Base-by-base conservation (phyloP, 2,329 filamentous ascomycete species). In the Fusarium heterosporum region DNA sequence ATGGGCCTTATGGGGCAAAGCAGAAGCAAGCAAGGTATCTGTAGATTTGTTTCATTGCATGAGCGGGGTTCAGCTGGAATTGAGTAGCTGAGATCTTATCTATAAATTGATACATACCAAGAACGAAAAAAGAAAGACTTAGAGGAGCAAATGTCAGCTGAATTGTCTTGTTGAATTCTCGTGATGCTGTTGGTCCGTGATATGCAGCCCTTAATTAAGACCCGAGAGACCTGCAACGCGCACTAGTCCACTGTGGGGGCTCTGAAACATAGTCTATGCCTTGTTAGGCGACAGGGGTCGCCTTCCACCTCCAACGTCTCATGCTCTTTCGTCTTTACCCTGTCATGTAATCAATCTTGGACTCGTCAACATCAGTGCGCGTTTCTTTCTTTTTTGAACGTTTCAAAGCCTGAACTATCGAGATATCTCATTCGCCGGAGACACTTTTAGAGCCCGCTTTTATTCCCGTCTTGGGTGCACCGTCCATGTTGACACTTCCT, bases 151-250 rank as follows among this genome's bases (percentile, higher is more conserved):
- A 28, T n/a, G 14, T 36, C 26, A 42, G 49, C 28, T 55, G 32
- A 28, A 41, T 41, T 13, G 34, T 46, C 47, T 58, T 38, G 32
- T 38, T 16, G 46, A 50, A 65, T 30, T 32, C 26, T 29, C 39
- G 39, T 49, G 41, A 59, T 65, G 59, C 49, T 54, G 60, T 54
- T 66, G 50, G 64, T 39, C 55, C 43, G 29, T 29, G 28, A 34
- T 25, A 42, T 65, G 41, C 32, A 26, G 45, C 53, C 65, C 66
- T 69, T 69, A 66, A 66, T 68, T 49, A 59, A 19, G 34, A 29
- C 57, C 42, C 64, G 61, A 49, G 55, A 19, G 34, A 29, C 57
- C 42, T 66, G 61, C 53, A 66, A 69, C 61, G n/a, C 41, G 32
- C 48, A 58, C 66, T 62, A 69, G 51, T 19, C 61, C 30, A 10